phyloP scores from a whole-genome alignment of 2,329 filamentous ascomycete genomes.

The Trichoderma sp. region DNA sequence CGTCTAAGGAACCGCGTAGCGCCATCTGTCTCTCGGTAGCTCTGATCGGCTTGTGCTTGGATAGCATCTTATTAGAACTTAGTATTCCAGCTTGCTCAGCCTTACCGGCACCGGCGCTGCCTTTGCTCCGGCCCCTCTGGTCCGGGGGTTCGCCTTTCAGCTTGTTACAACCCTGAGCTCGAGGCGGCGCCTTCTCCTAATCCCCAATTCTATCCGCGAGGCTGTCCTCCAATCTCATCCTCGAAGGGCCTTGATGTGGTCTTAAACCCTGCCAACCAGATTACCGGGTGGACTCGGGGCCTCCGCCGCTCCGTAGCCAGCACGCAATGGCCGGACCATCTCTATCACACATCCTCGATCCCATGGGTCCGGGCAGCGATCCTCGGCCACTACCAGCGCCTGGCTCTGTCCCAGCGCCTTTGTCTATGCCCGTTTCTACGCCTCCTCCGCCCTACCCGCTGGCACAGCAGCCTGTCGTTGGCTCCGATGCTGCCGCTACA shows the following conservation, averaged over 20 bases:
- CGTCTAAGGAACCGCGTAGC: not conserved
- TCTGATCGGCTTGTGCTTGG: slow-evolving; percentile 2
- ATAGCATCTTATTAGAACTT: not conserved
- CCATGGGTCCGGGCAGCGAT: slow-evolving; percentile 29
- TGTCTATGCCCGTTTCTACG: not conserved
- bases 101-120: slow-evolving; percentile 12
- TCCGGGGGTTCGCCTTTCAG: not conserved
- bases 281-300: slow-evolving; percentile 8
- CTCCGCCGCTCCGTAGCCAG: slow-evolving; percentile 16
- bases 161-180: not conserved
- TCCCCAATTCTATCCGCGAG: not conserved
- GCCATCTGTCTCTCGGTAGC: slow-evolving; percentile 13
- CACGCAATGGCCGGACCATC: slow-evolving; percentile 35
- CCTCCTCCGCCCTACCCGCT: not conserved
- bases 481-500: not conserved
- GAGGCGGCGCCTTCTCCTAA: not conserved
- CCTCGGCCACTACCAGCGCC: not conserved
- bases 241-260: slow-evolving; percentile 14
- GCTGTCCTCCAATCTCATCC: not conserved
- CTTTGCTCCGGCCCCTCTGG: slow-evolving; percentile 3
- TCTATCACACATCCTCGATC: slow-evolving; percentile 36
- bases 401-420: not conserved
- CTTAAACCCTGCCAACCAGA: not conserved
- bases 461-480: not conserved
- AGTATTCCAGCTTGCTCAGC: slow-evolving; percentile 3